Evolutionary conservation across 768 basidiomycete species (phyloP).

Genomic region (Panellus pusillus): DNA sequence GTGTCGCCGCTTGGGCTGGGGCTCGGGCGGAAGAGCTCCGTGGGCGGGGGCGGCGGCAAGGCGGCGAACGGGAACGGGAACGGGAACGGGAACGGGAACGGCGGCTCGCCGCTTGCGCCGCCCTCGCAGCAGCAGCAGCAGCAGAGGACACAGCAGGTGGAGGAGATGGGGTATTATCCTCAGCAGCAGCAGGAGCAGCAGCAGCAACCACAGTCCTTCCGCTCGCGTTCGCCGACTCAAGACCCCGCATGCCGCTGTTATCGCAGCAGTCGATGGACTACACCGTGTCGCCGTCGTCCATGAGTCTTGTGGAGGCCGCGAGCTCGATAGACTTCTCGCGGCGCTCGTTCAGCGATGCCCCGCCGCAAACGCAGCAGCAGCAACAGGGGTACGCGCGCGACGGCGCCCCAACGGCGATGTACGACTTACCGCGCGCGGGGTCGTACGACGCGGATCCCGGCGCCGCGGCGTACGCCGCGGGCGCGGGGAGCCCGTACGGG

Average conservation of each 20-base stretch:
- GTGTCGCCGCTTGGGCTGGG: background rate
- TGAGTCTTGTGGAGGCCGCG: slow-evolving; percentile 12
- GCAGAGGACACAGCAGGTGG: background rate
- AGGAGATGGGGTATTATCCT: slow-evolving; percentile 16
- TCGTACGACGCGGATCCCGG: slow-evolving; percentile 23
- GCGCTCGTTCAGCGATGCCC: slow-evolving; percentile 9
- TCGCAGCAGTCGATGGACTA: slow-evolving; percentile 13
- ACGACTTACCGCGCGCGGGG: slow-evolving; percentile 21
- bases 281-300: slow-evolving; percentile 3
- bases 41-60: too few relatives aligned
- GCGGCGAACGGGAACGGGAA: too few relatives aligned
- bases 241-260: too few relatives aligned
- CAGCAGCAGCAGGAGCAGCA: slow-evolving; percentile 3
- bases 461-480: slow-evolving; percentile 14
- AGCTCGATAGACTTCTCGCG: slow-evolving; percentile 24
- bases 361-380: slow-evolving; percentile 20
- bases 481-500: slow-evolving; percentile 28
- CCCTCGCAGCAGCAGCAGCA: slow-evolving; percentile 13
- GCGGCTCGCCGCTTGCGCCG: background rate
- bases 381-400: slow-evolving; percentile 17
- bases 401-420: slow-evolving; percentile 15
- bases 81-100: too few relatives aligned
- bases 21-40: background rate
- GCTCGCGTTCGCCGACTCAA: slow-evolving; percentile 23
- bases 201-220: slow-evolving; percentile 21